Base-by-base conservation (phyloP, 225 moss, liverwort and hornwort genomes). In the Polytrichum formosum region DNA sequence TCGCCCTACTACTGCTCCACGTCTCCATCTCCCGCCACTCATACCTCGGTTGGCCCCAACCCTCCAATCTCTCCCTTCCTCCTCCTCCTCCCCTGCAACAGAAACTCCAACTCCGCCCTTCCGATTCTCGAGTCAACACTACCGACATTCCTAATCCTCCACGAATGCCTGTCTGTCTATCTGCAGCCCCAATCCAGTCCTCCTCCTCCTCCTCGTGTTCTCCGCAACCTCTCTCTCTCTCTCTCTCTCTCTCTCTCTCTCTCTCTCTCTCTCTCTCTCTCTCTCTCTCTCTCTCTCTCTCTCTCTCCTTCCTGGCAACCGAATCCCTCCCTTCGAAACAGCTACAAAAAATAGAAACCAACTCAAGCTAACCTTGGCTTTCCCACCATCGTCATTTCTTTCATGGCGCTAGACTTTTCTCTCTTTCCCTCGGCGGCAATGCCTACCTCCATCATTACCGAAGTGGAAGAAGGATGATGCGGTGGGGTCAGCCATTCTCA, bases 21-120 rank as follows among this genome's bases (percentile, higher is more conserved):
- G 67, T 23, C 68, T 10, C 66, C 73, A 70, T 70, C 64, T 56
- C 75, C 55, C 73, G 53, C 13, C 75, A 18, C 70, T 18, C 65
- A 13, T 33, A 1, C 13, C 37, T 10, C 37, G 9, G 9, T 2
- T 8, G 37, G 37, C 37, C 13, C 37, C 37, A 37, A 13, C 37
- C 37, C 37, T 8, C 37, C 9, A 37, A 2, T 2, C 9, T 2
- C 37, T 37, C 10, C 37, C 33, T 33, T 9, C 30, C 30, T 30
- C 35, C 35, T 37, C 37, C 56, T 21, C 58, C 58, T 6, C 58
- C 2, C 13, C 46, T 16, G 46, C 46, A 46, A 16, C 46, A n/a
- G 59, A 23, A n/a, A n/a, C 59, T 59, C 66, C 33, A 66, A 66
- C 37, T 37, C 23, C 66, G 4, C 66, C 22, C 66, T 37, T 46